Conservation (phyloP, 495 filamentous ascomycete genomes). For the Oleoguttula mirabilis region DNA sequence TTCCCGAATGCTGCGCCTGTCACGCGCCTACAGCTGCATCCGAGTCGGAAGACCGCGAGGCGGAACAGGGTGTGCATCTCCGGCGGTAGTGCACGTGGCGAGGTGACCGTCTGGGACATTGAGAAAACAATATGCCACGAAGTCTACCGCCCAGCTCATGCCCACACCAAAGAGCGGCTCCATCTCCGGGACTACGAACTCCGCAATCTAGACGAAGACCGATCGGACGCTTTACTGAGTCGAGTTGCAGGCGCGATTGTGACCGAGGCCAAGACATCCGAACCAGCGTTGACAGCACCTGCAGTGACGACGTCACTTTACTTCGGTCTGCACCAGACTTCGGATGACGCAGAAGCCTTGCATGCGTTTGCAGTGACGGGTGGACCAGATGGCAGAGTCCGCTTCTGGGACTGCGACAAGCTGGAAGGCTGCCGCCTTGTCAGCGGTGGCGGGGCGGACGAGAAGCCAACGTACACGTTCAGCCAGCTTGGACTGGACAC, state of each 20-base stretch:
- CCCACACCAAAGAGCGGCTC: slow-evolving; percentile 10
- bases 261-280: slow-evolving; percentile 38
- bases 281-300: slow-evolving; percentile 21
- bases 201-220: slow-evolving; percentile 83
- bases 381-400: slow-evolving; percentile 78
- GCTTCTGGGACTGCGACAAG: slow-evolving; percentile 78
- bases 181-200: slow-evolving; percentile 58
- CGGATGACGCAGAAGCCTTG: slow-evolving; percentile 47
- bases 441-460: slow-evolving; percentile 63
- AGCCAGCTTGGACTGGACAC: slow-evolving; percentile 57
- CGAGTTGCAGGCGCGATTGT: slow-evolving; percentile 58
- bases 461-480: slow-evolving; percentile 56
- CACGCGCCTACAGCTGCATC: slow-evolving; percentile 66
- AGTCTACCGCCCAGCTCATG: slow-evolving; percentile 59
- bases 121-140: slow-evolving; percentile 83
- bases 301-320: slow-evolving; percentile 40
- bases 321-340: slow-evolving; percentile 40
- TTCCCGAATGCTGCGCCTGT: slow-evolving; percentile 72
- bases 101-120: slow-evolving; percentile 91
- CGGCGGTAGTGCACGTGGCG: slow-evolving; percentile 79
- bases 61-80: slow-evolving; percentile 77
- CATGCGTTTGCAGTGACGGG: slow-evolving; percentile 69
- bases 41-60: slow-evolving; percentile 31
- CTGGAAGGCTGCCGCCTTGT: slow-evolving; percentile 64
- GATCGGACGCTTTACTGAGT: slow-evolving; percentile 74